Evolutionary conservation across 306 rosid species (phyloP).

Genomic region (Trifolium subterraneum): DNA sequence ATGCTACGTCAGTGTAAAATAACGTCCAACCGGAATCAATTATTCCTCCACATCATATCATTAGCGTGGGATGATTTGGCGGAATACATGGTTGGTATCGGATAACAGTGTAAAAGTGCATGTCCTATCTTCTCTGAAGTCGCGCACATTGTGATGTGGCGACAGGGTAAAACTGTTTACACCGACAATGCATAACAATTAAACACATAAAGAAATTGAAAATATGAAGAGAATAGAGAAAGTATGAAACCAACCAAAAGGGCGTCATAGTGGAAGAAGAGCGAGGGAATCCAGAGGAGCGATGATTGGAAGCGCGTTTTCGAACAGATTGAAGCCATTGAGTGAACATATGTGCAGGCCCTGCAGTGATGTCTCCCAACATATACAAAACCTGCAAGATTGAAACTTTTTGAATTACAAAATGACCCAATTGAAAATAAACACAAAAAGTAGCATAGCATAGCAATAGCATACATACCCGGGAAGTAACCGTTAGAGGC

Average conservation of each 20-base stretch:
- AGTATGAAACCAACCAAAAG: constrained; percentile 55
- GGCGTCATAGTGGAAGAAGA: constrained; percentile 52
- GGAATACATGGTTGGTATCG: no score
- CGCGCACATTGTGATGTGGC: no score
- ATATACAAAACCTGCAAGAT: constrained; percentile 72
- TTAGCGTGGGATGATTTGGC: no score
- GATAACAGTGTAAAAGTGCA: no score
- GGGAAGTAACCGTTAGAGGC: constrained; percentile 75
- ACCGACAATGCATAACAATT: no score
- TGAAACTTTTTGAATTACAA: not conserved
- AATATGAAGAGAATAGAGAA: not conserved
- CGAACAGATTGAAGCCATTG: constrained; percentile 94
- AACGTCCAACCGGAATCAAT: no score
- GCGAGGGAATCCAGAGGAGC: constrained; percentile 74
- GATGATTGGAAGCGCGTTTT: constrained; percentile 69
- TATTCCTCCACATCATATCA: no score
- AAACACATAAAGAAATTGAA: not conserved
- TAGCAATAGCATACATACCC: constrained; percentile 60
- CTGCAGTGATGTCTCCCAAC: constrained; percentile 88
- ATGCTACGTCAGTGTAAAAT: no score
- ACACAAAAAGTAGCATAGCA: no score
- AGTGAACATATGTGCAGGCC: constrained; percentile 73
- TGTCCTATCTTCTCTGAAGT: no score
- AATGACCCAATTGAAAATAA: constrained; percentile 4
- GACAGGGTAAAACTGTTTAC: no score